Base-by-base conservation (phyloP, 768 basidiomycete species). In the Xerocomellus amylosporus region DNA sequence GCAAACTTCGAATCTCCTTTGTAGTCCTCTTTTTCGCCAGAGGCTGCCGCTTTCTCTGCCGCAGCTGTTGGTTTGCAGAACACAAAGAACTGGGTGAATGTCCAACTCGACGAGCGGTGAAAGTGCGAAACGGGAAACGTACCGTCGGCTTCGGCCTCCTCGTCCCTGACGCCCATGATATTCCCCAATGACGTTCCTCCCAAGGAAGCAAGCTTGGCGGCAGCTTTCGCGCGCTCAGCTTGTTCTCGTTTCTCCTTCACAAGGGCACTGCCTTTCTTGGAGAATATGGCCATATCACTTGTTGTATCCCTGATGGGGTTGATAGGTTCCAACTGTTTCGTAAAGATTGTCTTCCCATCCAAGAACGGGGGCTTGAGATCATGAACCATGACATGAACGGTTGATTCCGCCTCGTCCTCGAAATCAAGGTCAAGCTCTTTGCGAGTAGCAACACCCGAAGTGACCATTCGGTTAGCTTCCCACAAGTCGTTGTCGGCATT, bases 401-500 rank as follows among this genome's bases (percentile, higher is more conserved):
- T 90, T 3, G 94, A 94, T 66, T 96, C 93, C 0, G 90, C 87
- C 64, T 98, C 97, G 66, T 98, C 96, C 64, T 96, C 93, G 62
- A 98, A 94, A 64, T 98, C 95, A 22, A 95, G 78, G 67, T 99
- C 94, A 45, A 99, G 81, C 4, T 83, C 77, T 60, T 85, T 89
- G 33, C 90, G 87, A 9, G 90, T 91, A 1, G 92, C 90, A 19
- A 98, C 88, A 64, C 97, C 97, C 3, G 97, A 98, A 0, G 92
- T 93, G 10, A 93, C 77, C 89, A 99, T 95, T 65, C 96, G 90
- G 67, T 98, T 98, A 8, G 90, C 90, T 76, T 99, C 97, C 97
- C 97, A 99, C 12, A 96, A 75, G 64, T 99, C 97, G 64, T 97
- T 98, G 71, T 99, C 97, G 22, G 93, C 93, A 64, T 98, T 98